Conservation (phyloP, 2,329 filamentous ascomycete species). For the Geosmithia putterillii region DNA sequence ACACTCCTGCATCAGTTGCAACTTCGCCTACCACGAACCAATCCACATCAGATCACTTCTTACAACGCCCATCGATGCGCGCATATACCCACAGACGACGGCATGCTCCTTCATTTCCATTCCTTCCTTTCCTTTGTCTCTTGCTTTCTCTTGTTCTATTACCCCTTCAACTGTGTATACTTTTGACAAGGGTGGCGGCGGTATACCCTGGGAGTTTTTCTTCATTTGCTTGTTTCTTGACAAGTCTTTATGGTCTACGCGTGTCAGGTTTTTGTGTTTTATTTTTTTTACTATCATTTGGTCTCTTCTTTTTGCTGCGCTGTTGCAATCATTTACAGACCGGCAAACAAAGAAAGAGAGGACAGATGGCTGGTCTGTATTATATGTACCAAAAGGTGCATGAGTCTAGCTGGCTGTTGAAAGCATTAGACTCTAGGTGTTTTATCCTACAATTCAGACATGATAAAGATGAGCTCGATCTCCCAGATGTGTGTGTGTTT, state of each 20-base stretch:
- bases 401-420: too few species aligned
- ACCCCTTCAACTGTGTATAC: not conserved
- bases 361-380: too few species aligned
- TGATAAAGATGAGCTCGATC: too few species aligned
- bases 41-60: not conserved
- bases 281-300: not conserved
- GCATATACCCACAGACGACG: constrained; percentile 13
- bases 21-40: not conserved
- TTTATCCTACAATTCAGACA: too few species aligned
- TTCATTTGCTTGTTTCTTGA: not conserved
- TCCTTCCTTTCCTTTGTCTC: constrained; percentile 1
- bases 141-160: not conserved
- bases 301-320: not conserved
- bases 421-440: too few species aligned
- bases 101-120: constrained; percentile 7
- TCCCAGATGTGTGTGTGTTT: too few species aligned
- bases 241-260: not conserved
- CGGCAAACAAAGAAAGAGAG: too few species aligned
- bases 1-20: too few species aligned
- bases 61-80: constrained; percentile 3
- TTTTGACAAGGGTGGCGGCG: not conserved
- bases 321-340: too few species aligned
- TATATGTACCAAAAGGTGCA: too few species aligned
- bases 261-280: too few species aligned
- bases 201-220: not conserved